Evolutionary conservation across 345 rosid genomes (phyloP).

Genomic region (Boechera retrofracta): DNA sequence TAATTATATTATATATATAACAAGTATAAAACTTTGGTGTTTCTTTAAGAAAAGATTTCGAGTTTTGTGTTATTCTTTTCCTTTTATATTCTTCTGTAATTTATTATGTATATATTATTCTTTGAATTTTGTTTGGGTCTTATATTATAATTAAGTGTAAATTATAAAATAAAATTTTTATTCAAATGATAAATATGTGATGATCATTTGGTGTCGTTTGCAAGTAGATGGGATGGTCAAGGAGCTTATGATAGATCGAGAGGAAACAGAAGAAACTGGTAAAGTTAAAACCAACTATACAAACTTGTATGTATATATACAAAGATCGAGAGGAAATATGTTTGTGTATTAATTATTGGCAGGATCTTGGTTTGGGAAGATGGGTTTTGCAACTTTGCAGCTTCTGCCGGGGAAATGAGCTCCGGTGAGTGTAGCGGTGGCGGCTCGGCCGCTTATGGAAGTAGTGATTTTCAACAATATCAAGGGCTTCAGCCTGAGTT

Average conservation of each 20-base stretch:
- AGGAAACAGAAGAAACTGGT: constrained; percentile 98
- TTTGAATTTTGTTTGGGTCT: background rate
- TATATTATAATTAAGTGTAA: background rate
- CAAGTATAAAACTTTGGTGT: background rate
- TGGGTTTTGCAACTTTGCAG: constrained; percentile 97
- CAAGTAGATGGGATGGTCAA: constrained; percentile 89
- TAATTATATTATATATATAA: background rate
- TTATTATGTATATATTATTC: background rate
- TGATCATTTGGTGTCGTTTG: constrained; percentile 23
- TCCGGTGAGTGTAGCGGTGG: constrained; percentile 57
- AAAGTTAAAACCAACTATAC: constrained; percentile 26
- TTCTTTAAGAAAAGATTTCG: background rate
- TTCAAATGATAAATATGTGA: constrained; percentile 1
- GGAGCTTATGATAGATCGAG: constrained; percentile 96
- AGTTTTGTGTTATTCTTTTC: constrained; percentile 12
- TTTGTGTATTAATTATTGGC: constrained; percentile 20
- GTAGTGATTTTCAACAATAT: constrained; percentile 70
- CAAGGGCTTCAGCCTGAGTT: constrained; percentile 97
- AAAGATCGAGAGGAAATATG: background rate
- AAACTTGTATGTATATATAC: background rate
- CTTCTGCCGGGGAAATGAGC: constrained; percentile 65
- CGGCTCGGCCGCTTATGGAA: constrained; percentile 58
- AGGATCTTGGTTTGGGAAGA: constrained; percentile 99
- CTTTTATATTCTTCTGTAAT: background rate
- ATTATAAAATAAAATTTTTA: background rate